Evolutionary conservation across 805 yeast genomes (phyloP).

Genomic region (Spathaspora sp.): DNA sequence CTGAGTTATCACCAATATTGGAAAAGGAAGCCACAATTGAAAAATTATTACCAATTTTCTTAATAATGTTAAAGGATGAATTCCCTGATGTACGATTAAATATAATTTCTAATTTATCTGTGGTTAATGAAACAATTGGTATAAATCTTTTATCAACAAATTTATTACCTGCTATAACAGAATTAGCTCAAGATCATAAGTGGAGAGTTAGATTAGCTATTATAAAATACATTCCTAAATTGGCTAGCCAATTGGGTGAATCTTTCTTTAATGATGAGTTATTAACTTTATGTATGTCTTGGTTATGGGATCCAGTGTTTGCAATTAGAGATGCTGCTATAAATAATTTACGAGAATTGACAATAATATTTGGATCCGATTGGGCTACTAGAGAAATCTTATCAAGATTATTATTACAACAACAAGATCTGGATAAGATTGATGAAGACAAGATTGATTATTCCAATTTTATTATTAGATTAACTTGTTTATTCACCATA

Average conservation of each 20-base stretch:
- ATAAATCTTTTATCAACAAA: constrained; percentile 83
- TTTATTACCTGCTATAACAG: constrained; percentile 91
- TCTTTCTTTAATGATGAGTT: constrained; percentile 89
- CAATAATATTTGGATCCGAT: constrained; percentile 83
- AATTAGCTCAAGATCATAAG: constrained; percentile 91
- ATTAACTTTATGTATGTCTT: constrained; percentile 87
- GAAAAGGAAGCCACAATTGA: constrained; percentile 83
- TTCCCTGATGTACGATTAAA: constrained; percentile 94
- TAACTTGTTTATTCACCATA: constrained; percentile 85
- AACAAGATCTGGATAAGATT: constrained; percentile 10
- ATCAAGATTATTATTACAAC: constrained; percentile 61
- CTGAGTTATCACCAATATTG: constrained; percentile 80
- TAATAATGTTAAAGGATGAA: constrained; percentile 94
- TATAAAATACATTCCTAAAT: constrained; percentile 90
- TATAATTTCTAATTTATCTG: constrained; percentile 86
- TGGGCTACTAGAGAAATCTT: constrained; percentile 91
- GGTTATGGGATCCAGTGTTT: constrained; percentile 98
- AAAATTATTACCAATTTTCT: constrained; percentile 77
- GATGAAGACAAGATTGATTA: constrained; percentile 41
- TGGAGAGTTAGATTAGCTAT: constrained; percentile 98
- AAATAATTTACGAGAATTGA: constrained; percentile 69
- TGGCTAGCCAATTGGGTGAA: constrained; percentile 92
- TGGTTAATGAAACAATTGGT: constrained; percentile 92
- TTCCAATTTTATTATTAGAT: constrained; percentile 82
- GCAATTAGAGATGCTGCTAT: constrained; percentile 97